Evolutionary conservation across 208 protist genomes (phyloP).

Genomic region (Acanthamoeba triangularis): DNA sequence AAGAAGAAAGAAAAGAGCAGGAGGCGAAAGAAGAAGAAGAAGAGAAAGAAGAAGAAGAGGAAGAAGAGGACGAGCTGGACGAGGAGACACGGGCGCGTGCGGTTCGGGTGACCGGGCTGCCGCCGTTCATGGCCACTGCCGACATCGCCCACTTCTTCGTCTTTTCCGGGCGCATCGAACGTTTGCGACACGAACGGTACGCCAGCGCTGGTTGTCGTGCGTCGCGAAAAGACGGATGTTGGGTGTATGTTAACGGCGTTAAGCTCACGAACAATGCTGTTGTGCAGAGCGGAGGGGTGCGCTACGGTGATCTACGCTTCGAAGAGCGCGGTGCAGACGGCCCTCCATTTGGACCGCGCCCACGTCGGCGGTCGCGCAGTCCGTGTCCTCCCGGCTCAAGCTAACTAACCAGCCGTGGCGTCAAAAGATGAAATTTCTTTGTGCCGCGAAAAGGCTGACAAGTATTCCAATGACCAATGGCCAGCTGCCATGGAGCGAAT

Average conservation of each 20-base stretch:
- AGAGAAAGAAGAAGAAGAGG: neutral
- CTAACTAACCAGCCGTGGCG: too few species aligned
- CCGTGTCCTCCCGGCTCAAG: neutral
- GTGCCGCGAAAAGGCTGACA: too few species aligned
- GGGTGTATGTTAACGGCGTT: too few species aligned
- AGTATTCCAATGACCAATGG: too few species aligned
- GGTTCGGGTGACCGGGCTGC: slow-evolving; percentile 15
- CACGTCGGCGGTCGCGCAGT: neutral
- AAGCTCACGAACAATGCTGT: neutral
- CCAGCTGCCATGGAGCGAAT: too few species aligned
- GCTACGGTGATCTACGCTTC: slow-evolving; percentile 4
- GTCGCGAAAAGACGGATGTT: too few species aligned
- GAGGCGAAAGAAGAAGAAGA: neutral
- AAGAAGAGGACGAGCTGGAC: neutral
- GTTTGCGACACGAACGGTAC: neutral
- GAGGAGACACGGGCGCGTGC: neutral
- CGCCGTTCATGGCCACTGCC: slow-evolving; percentile 19
- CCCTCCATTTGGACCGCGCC: neutral
- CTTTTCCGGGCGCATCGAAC: slow-evolving; percentile 24
- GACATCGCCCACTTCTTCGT: slow-evolving; percentile 30
- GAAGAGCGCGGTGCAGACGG: neutral
- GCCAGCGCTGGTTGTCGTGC: neutral
- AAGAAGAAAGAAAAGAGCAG: neutral
- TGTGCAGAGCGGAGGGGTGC: neutral
- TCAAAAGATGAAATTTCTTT: too few species aligned